Base-by-base conservation (phyloP, 352 stramenopile species). In the Phytophthora brassicae region DNA sequence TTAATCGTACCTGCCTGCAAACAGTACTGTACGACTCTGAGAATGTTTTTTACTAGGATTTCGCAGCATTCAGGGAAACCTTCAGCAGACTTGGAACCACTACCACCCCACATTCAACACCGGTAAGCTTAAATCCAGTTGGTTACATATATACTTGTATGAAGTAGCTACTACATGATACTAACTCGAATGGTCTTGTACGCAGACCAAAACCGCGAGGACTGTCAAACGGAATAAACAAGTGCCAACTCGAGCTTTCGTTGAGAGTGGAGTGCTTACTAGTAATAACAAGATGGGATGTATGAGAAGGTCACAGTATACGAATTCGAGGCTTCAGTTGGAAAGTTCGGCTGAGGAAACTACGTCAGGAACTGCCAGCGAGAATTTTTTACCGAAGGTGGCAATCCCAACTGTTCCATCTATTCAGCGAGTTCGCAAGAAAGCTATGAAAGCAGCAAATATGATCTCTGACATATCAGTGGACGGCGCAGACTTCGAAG, bases 1-100 rank as follows among this genome's bases (percentile, higher is more conserved):
- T 51, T 9, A 24, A 12, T 8, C 6, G 17, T 16, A 8, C 16
- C 9, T 26, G 7, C 3, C 39, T 45, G 39, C n/a, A n/a, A n/a
- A n/a, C n/a, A n/a, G n/a, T n/a, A n/a, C n/a, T n/a, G n/a, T n/a
- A n/a, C n/a, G n/a, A 45, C 8, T 26, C 24, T 6, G 8, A 26
- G 16, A 24, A 5, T 26, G 0, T 45, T 26, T 24, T 4, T 45
- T 42, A 42, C 17, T n/a, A 45, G 59, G 49, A 66, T 23, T 66
- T 66, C 17, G 7, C 16, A n/a, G 24, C 47, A 23, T 48, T 66
- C 6, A 53, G 39, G 29, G 7, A 22, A 44, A 46, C 41, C 8
- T 56, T 68, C 0, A 39, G 16, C 13, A 41, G 1, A 16, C 26
- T 29, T 26, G 46, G 19, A 12, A 29, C 6, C 35, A 17, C 19